Evolutionary conservation across 768 basidiomycete genomes (phyloP), one percentile per base, ranked within the genome.

Genomic region (Suillus fuscotomentosus): DNA sequence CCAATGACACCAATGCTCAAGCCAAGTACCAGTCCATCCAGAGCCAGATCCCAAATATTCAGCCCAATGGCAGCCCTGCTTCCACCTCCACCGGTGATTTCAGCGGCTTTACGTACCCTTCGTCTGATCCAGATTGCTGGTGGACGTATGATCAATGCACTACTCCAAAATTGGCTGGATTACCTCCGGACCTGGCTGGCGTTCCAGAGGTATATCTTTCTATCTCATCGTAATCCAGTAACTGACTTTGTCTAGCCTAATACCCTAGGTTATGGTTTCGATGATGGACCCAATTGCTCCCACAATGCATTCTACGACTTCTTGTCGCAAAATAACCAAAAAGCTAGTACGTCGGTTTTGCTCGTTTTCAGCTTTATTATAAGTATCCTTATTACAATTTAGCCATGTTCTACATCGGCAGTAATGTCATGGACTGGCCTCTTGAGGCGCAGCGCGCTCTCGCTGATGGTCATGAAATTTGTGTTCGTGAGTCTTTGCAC

Each of bases 321-420:
- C 65, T 78, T 88, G 38, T 56, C 68, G 3, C 70, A 76, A 10
- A 76, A 88, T 66, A 79, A 86, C 36, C 87, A 88, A 75, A 85
- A 82, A 81, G 86, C 87, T 6, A 86, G 84, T 84, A 63, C 70
- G 86, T 82, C 0, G 24, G 62, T 66, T 36, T 11, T 17, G 11
- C 7, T 42, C 24, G 15, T 11, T n/a, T 31, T 27, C 8, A 22
- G 1, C 0, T 9, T 17, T 0, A 13, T 51, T 10, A 1, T 48
- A 8, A 50, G 13, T 50, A n/a, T 63, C 63, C 47, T 63, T 24
- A 13, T 56, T 61, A 14, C 45, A 48, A 13, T 10, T 3, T 51
- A 87, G 86, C 85, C 3, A 83, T 88, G 84, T 88, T 83, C 69
- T 87, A 78, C 65, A 85, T 88, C 56, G 87, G 87, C 5, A 85